These are phyloP conservation scores for Stemphylium lycopersici DNA, from an alignment of 2,329 filamentous ascomycete genomes.

Conservation along the genomic window DNA sequence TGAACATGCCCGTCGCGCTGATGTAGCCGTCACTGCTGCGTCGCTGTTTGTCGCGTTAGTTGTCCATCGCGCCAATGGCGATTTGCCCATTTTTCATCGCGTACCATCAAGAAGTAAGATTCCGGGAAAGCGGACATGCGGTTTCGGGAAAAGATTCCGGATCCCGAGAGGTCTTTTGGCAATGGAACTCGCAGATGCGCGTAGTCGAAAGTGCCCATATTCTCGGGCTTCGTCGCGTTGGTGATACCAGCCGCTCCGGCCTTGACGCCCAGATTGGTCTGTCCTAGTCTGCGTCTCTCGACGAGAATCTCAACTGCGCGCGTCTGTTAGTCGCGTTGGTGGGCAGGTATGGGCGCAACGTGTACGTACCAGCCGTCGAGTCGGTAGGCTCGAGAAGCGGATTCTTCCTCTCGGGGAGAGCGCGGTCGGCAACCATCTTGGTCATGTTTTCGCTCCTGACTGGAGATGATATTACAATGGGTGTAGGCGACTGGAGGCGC, in stretches of 20 bases:
- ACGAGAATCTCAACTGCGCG: conserved; percentile 65
- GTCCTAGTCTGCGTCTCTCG: conserved; percentile 83
- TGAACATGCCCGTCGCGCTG: conserved; percentile 90
- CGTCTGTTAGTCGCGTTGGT: conserved; percentile 27
- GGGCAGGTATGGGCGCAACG: conserved; percentile 35
- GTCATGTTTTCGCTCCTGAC: conserved; percentile 7
- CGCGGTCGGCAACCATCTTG: conserved; percentile 49
- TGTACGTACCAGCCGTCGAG: conserved; percentile 66
- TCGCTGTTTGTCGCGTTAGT: conserved; percentile 59
- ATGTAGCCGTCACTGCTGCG: conserved; percentile 84
- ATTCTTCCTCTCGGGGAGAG: conserved; percentile 67
- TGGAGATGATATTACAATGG: conserved; percentile 13
- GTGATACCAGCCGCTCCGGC: conserved; percentile 73
- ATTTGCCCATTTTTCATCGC: conserved; percentile 30
- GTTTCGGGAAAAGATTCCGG: conserved; percentile 84
- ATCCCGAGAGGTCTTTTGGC: conserved; percentile 83
- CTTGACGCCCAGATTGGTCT: conserved; percentile 88
- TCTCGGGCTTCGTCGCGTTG: conserved; percentile 73
- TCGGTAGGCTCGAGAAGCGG: conserved; percentile 67
- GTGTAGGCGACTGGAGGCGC: conserved; percentile 28
- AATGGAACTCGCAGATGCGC: conserved; percentile 91
- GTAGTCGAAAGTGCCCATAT: conserved; percentile 89
- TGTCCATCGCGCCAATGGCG: conserved; percentile 18
- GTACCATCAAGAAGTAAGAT: conserved; percentile 93
- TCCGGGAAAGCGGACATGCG: conserved; percentile 71